A percentile compares a stretch with the other conserved stretches of the same genome.
phyloP scores from a whole-genome alignment of 148 eudicot species.

The Spergularia bocconei region DNA sequence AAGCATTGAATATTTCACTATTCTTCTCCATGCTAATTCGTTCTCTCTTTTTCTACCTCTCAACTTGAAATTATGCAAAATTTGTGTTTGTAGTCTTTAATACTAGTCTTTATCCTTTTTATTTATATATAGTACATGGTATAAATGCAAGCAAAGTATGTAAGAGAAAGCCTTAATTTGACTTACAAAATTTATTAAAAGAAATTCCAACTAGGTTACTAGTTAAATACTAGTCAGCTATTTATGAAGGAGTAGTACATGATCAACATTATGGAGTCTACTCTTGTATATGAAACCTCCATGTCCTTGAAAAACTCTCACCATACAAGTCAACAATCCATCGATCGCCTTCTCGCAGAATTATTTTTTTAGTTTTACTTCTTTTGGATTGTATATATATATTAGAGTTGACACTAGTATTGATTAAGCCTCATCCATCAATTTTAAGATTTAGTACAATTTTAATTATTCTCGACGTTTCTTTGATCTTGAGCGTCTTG shows the following conservation, averaged over 20 bases:
- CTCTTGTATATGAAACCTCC: neutral
- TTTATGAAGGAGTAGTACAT: no score
- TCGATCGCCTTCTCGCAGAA: neutral
- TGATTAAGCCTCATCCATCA: neutral
- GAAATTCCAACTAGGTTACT: constrained; percentile 9
- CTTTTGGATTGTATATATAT: no score
- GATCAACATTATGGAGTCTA: neutral
- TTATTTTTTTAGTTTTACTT: no score
- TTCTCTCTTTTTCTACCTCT: neutral
- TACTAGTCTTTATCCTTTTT: neutral
- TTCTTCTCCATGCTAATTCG: constrained; percentile 5
- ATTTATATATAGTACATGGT: neutral
- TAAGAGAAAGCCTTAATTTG: constrained; percentile 15
- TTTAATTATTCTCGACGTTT: no score
- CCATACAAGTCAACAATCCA: constrained; percentile 15
- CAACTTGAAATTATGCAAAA: constrained; percentile 12
- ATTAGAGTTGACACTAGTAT: no score
- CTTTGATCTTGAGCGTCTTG: no score
- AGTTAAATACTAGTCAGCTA: neutral
- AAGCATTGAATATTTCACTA: neutral
- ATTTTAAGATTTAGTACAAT: no score
- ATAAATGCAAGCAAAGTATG: constrained; percentile 14
- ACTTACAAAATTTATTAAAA: constrained; percentile 14
- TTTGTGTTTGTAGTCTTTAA: neutral
- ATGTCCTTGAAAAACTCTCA: constrained; percentile 16